Evolutionary conservation across 2,329 filamentous ascomycete genomes (phyloP), one percentile per base, ranked within the genome.

Genomic region (Colletotrichum tropicicola): DNA sequence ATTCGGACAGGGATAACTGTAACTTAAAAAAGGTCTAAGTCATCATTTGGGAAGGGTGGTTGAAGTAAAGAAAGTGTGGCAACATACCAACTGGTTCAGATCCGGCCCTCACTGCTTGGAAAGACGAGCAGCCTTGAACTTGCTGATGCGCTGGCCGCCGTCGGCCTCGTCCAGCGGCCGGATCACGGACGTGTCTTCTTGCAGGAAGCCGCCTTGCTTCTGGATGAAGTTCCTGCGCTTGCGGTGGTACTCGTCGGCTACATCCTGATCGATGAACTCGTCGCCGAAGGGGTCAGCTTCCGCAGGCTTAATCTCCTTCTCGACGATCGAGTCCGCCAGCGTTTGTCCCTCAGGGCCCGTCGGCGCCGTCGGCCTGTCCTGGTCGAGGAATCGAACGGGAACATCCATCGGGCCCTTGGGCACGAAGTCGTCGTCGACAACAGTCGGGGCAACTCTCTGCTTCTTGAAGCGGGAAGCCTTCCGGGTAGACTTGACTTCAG

Each of bases 191-290:
- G 93, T 89, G 64, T 92, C 88, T 70, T 93, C 87, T 61, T 88
- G 86, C 71, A 91, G 80, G 75, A 97, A 97, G 3, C 94, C 94
- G 54, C 94, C 94, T 71, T 96, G 89, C 70, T 89, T 87, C 70
- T 93, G 89, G 57, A 98, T 94, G 78, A 97, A 90, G 72, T 87
- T 88, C 74, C 94, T 97, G 19, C 95, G 91, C 76, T 92, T 84
- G 45, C 88, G 89, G 75, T 97, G 91, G 76, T 97, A 97, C 73
- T 97, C 92, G 37, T 88, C 87, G 7, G 92, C 90, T 13, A 97
- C 89, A 75, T 97, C 91, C 67, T 92, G 89, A 56, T 91, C 86
- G 53, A 95, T 82, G 28, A 94, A 80, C 19, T 88, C 83, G 5
- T 97, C 91, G 39, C 84, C 81, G 8, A 58, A 59, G 8, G 58